phyloP scores from a whole-genome alignment of 2,329 filamentous ascomycete genomes.

The Periglandula ipomoeae region DNA sequence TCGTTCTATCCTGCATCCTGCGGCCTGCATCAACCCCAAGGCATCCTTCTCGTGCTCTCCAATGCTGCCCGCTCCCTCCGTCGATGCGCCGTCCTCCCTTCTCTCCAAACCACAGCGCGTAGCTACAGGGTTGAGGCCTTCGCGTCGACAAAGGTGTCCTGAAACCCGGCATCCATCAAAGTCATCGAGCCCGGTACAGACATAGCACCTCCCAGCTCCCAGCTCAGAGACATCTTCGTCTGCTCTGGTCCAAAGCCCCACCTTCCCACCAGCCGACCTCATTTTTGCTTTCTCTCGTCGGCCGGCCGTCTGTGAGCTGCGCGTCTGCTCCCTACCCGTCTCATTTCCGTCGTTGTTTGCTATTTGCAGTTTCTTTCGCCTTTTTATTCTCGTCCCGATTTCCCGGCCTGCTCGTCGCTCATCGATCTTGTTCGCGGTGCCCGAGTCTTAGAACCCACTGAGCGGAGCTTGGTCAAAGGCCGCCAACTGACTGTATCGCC shows the following conservation, averaged over 20 bases:
- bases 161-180: not conserved
- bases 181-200: not conserved
- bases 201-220: not conserved
- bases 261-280: conserved; percentile 3
- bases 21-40: conserved; percentile 8
- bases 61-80: not conserved
- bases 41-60: conserved; percentile 2
- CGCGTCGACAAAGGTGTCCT: not conserved
- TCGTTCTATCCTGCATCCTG: not conserved
- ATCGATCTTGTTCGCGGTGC: not conserved
- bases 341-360: not conserved
- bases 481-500: not conserved
- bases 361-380: not conserved
- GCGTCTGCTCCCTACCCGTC: not conserved
- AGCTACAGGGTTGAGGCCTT: not conserved
- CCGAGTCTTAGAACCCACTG: not conserved
- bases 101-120: not conserved
- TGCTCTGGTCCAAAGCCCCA: conserved; percentile 2
- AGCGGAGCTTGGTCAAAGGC: not conserved
- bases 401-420: not conserved
- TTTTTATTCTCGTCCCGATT: not conserved
- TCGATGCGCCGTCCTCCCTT: not conserved
- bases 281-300: conserved; percentile 3
- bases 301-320: not conserved
- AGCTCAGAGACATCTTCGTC: not conserved